Conservation (phyloP, 805 yeast genomes). For the Kluyveromyces dobzhanskii region DNA sequence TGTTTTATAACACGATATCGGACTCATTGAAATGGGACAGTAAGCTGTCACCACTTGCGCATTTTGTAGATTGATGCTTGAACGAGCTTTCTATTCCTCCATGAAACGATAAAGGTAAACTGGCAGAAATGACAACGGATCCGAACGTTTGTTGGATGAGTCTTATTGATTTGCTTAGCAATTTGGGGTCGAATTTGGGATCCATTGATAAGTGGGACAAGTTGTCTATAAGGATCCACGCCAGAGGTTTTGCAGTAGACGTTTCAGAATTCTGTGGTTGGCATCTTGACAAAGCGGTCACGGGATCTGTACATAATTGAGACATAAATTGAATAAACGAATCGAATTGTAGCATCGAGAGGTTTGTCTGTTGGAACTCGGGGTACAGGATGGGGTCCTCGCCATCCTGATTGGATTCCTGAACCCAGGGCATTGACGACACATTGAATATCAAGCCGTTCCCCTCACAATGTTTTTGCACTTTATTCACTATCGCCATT, state of each 20-base stretch:
- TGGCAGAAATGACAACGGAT: slow-evolving; percentile 21
- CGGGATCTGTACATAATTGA: slow-evolving; percentile 19
- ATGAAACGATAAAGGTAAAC: slow-evolving; percentile 23
- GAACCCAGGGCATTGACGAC: slow-evolving; percentile 5
- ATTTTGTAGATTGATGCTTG: slow-evolving; percentile 1
- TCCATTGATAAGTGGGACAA: slow-evolving; percentile 16
- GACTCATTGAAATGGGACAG: slow-evolving; percentile 1
- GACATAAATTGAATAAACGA: slow-evolving; percentile 16
- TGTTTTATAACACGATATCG: slow-evolving; percentile 1
- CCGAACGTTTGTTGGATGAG: slow-evolving; percentile 19
- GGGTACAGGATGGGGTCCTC: too few relatives aligned
- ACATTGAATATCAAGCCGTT: slow-evolving; percentile 11
- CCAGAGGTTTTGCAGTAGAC: slow-evolving; percentile 11
- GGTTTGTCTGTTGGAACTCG: slow-evolving; percentile 1
- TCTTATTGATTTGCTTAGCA: slow-evolving; percentile 14
- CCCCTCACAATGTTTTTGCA: slow-evolving; percentile 9
- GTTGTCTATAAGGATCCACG: slow-evolving; percentile 28
- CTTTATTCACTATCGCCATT: slow-evolving; percentile 18
- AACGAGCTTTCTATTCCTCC: slow-evolving; percentile 19
- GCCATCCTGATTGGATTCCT: too few relatives aligned
- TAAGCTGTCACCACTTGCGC: slow-evolving; percentile 1
- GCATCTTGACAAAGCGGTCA: slow-evolving; percentile 18
- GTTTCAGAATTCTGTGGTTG: slow-evolving; percentile 5
- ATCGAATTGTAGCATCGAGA: slow-evolving; percentile 16
- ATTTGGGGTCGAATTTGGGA: slow-evolving; percentile 7